These are phyloP conservation scores for Colletotrichum coccodes DNA, from an alignment of 2,329 filamentous ascomycete species.

Conservation along the genomic window DNA sequence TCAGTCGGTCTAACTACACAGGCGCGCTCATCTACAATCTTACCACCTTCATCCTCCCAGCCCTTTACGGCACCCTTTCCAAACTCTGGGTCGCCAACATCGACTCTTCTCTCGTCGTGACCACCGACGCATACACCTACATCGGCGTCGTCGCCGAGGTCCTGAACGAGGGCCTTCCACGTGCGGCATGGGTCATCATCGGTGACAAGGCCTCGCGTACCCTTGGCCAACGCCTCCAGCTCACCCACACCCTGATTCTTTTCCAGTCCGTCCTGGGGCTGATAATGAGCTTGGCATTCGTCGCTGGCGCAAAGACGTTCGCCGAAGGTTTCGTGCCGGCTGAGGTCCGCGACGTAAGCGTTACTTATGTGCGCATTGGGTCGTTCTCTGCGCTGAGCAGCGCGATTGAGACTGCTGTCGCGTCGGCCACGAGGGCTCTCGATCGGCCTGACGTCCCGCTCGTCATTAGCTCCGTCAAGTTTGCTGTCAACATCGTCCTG, in stretches of 20 bases:
- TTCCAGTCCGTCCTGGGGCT: conserved; percentile 64
- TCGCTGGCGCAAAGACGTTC: conserved; percentile 63
- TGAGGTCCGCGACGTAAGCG: conserved; percentile 63
- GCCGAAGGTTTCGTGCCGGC: conserved; percentile 71
- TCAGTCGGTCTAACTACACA: conserved; percentile 50
- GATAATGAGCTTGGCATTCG: conserved; percentile 69
- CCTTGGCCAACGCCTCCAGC: conserved; percentile 59
- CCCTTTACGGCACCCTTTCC: conserved; percentile 72
- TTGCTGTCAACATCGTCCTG: conserved; percentile 73
- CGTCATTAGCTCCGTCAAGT: conserved; percentile 71
- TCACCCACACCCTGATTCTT: conserved; percentile 72
- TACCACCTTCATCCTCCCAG: conserved; percentile 70
- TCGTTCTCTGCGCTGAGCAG: conserved; percentile 71
- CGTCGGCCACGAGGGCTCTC: conserved; percentile 69
- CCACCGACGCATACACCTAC: conserved; percentile 76
- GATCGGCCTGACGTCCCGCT: conserved; percentile 77
- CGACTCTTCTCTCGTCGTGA: conserved; percentile 68
- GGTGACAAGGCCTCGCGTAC: conserved; percentile 69
- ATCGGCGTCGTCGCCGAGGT: conserved; percentile 75
- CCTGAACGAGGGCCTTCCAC: conserved; percentile 77
- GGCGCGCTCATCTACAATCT: conserved; percentile 73
- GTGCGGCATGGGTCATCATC: conserved; percentile 75
- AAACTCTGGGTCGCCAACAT: conserved; percentile 80
- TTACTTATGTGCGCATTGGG: conserved; percentile 73
- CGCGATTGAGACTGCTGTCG: conserved; percentile 71